Evolutionary conservation across 2,329 filamentous ascomycete species (phyloP).

Genomic region (Nemania diffusa): DNA sequence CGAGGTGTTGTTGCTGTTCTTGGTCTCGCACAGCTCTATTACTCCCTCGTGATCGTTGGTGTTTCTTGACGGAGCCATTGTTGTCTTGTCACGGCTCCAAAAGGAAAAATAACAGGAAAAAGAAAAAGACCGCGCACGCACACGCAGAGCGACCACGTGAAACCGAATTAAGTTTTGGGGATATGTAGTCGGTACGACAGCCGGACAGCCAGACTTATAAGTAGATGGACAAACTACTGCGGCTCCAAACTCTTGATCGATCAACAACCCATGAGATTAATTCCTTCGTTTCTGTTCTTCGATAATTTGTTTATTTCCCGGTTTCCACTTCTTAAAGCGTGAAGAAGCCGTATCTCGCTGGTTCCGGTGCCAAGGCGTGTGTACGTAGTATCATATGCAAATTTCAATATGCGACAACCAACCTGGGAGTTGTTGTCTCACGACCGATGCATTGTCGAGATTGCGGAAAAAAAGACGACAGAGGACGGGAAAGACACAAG

Average conservation of each 20-base stretch:
- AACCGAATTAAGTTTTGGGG: background rate
- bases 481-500: background rate
- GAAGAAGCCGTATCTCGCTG: background rate
- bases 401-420: background rate
- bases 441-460: background rate
- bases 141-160: background rate
- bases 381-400: background rate
- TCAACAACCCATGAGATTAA: background rate
- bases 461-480: background rate
- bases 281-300: background rate
- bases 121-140: background rate
- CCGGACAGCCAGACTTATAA: background rate
- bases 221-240: background rate
- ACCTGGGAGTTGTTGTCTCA: background rate
- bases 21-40: constrained; percentile 22
- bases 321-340: background rate
- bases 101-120: background rate
- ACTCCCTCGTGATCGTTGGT: background rate
- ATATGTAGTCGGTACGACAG: background rate
- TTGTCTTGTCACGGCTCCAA: background rate
- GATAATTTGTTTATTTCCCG: background rate
- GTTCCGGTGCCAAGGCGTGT: background rate
- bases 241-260: background rate
- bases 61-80: constrained; percentile 14
- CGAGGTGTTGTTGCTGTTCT: constrained; percentile 3